A percentile compares a stretch with the other conserved stretches of the same genome.
Conservation (phyloP, 2,329 filamentous ascomycete species). For the Alternaria longipes region DNA sequence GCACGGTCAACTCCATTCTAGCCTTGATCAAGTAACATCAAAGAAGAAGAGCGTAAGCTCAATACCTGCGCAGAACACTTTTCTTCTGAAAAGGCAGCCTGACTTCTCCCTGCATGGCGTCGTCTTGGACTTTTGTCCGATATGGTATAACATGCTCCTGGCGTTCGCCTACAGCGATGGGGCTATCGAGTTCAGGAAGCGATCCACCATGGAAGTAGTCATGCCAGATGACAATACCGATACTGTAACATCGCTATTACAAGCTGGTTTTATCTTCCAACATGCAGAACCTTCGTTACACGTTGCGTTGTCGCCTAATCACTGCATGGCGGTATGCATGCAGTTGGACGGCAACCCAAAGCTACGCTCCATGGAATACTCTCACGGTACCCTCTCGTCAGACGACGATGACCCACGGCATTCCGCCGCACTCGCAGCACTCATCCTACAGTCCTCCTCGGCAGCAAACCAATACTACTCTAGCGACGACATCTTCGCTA, state of each 20-base stretch:
- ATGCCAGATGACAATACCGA: conserved; percentile 70
- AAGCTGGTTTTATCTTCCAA: conserved; percentile 79
- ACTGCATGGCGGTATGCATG: conserved; percentile 57
- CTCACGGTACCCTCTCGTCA: conserved; percentile 42
- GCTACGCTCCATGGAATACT: conserved; percentile 54
- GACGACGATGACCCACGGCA: conserved; percentile 45
- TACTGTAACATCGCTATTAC: conserved; percentile 73
- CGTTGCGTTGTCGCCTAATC: conserved; percentile 59
- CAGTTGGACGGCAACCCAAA: conserved; percentile 56
- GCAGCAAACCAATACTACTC: conserved; percentile 56
- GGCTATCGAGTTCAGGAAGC: conserved; percentile 80
- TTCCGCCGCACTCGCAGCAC: conserved; percentile 52
- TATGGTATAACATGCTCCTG: conserved; percentile 76
- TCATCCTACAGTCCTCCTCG: conserved; percentile 55
- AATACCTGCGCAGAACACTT: conserved; percentile 44
- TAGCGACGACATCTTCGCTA: conserved; percentile 60
- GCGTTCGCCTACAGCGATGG: conserved; percentile 82
- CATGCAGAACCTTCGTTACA: conserved; percentile 67
- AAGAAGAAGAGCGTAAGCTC: conserved; percentile 66
- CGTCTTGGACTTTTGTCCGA: conserved; percentile 71
- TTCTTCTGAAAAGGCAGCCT: conserved; percentile 64
- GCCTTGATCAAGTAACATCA: conserved; percentile 78
- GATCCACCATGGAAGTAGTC: conserved; percentile 74
- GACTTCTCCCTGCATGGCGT: conserved; percentile 76
- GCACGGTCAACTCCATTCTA: conserved; percentile 71